Evolutionary conservation across 345 rosid genomes (phyloP), one percentile per base, ranked within the genome.

Genomic region (Citrus sp.): DNA sequence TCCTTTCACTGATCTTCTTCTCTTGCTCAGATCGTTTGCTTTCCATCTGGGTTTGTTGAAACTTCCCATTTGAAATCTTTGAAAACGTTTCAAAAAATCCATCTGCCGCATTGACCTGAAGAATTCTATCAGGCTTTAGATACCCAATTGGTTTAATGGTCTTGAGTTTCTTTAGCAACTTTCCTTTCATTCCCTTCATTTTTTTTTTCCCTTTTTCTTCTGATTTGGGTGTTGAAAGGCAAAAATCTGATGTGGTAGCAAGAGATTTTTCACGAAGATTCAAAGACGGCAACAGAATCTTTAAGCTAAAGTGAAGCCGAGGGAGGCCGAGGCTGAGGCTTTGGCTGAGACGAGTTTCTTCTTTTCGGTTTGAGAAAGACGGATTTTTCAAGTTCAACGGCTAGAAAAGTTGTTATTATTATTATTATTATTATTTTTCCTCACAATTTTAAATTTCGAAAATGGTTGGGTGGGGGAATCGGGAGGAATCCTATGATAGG

Each of bases 171-270:
- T 91, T 93, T 79, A 89, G n/a, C 18, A 93, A 70, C 76, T 84
- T 95, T 77, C 93, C 92, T 80, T 88, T 93, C 92, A 92, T 74
- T 64, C 90, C 90, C 87, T 92, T 93, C 97, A 93, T 95, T 6
- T 76, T 37, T 9, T 40, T 40, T 35, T 38, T 9, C 0, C 42
- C 12, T 38, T 38, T 40, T 40, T 9, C 46, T 37, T 25, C 54
- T 25, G 61, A 67, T 73, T 68, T 22, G 21, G 34, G 65, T 25
- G 59, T 34, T 34, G 74, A 72, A 74, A 25, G 25, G 56, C 19
- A 49, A 75, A 37, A 75, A 67, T 67, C 40, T 35, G 70, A 19
- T 72, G 40, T 46, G 40, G 35, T 30, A 66, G 14, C 72, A 55
- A 28, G 61, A 28, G 22, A 61, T 58, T 66, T 46, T 65, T 7